Percentiles rank a stretch among this genome's conserved stretches.
phyloP scores from a whole-genome alignment of 768 basidiomycete genomes.

The Artomyces pyxidatus region DNA sequence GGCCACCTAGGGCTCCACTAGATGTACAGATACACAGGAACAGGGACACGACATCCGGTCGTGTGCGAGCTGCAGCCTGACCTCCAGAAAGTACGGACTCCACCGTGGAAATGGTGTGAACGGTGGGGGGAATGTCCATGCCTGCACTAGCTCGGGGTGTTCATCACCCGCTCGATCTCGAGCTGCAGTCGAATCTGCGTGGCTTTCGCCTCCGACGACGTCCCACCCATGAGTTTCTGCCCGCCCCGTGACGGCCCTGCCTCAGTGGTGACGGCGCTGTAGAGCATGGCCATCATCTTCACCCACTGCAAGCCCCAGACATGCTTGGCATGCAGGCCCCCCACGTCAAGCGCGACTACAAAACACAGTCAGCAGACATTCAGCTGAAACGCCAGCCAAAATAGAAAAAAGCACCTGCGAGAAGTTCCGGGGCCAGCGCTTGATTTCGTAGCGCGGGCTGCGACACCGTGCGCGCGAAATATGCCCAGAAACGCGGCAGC shows the following conservation, averaged over 20 bases:
- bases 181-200: constrained; percentile 57
- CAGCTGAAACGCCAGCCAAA: not conserved
- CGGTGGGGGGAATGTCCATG: too few relatives aligned
- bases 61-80: too few relatives aligned
- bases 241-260: constrained; percentile 22
- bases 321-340: constrained; percentile 49
- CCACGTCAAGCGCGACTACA: constrained; percentile 63
- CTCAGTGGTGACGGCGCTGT: constrained; percentile 48
- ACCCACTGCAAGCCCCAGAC: constrained; percentile 78
- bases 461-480: constrained; percentile 56
- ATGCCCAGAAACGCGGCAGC: constrained; percentile 60
- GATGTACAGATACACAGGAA: too few relatives aligned
- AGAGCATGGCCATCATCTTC: constrained; percentile 59
- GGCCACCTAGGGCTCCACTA: too few relatives aligned
- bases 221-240: constrained; percentile 47
- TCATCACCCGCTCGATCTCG: constrained; percentile 58
- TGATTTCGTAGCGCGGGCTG: constrained; percentile 44
- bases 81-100: too few relatives aligned
- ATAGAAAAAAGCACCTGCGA: constrained; percentile 47
- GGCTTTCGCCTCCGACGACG: constrained; percentile 51
- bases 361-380: not conserved
- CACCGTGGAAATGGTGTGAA: not conserved
- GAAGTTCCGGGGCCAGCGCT: constrained; percentile 55
- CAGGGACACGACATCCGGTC: too few relatives aligned
- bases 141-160: constrained; percentile 7